Percentiles rank a stretch among this genome's conserved stretches.
phyloP scores from a whole-genome alignment of 495 filamentous ascomycete species.

The Aspergillus leporis region DNA sequence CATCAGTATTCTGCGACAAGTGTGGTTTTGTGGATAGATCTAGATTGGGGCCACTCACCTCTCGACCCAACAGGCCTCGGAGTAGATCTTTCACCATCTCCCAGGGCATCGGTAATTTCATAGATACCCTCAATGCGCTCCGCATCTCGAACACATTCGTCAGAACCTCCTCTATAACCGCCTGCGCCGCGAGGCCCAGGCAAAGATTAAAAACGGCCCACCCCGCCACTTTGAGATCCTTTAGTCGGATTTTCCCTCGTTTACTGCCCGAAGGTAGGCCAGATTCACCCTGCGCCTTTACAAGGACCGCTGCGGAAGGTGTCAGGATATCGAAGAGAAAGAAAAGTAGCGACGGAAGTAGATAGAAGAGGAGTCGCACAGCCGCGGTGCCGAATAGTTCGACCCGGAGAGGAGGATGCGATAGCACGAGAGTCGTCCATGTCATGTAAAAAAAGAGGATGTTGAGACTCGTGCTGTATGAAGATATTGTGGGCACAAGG shows the following conservation, averaged over 20 bases:
- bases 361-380: slow-evolving; percentile 70
- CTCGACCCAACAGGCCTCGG: slow-evolving; percentile 52
- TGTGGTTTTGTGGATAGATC: not conserved
- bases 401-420: slow-evolving; percentile 72
- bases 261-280: slow-evolving; percentile 63
- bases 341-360: slow-evolving; percentile 71
- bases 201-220: slow-evolving; percentile 67
- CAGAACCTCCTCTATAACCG: slow-evolving; percentile 54
- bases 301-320: slow-evolving; percentile 61
- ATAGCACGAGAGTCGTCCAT: slow-evolving; percentile 81
- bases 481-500: slow-evolving; percentile 53
- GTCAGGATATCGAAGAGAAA: slow-evolving; percentile 70
- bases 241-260: slow-evolving; percentile 31
- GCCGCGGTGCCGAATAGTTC: slow-evolving; percentile 70
- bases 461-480: slow-evolving; percentile 79
- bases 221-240: slow-evolving; percentile 43
- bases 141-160: slow-evolving; percentile 49
- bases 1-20: not conserved
- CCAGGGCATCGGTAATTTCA: slow-evolving; percentile 62
- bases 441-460: slow-evolving; percentile 87
- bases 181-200: slow-evolving; percentile 58
- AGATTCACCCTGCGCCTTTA: slow-evolving; percentile 68
- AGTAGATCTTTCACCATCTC: slow-evolving; percentile 54
- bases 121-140: slow-evolving; percentile 59
- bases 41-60: slow-evolving; percentile 40